Conservation (phyloP, 2,329 filamentous ascomycete species). For the Aspergillus ruber region DNA sequence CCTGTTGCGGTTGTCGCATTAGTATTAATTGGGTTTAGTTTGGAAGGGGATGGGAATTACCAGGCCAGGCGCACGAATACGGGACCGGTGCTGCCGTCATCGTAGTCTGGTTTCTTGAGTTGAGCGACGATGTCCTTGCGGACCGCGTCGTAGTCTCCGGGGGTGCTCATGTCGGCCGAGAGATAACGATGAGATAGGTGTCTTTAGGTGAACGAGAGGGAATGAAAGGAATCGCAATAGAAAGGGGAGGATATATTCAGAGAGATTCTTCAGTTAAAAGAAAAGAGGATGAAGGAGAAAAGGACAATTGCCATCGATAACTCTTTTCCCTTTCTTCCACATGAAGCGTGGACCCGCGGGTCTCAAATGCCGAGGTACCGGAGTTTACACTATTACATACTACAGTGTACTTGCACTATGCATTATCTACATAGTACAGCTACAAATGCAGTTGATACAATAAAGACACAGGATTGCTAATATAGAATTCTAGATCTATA, state of each 20-base stretch:
- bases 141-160: conserved; percentile 43
- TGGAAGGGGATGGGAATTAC: conserved; percentile 29
- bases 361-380: conserved; percentile 25
- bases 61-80: conserved; percentile 59
- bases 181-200: not conserved
- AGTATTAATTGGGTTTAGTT: not conserved
- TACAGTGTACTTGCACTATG: not conserved
- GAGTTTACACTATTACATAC: not conserved
- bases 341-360: conserved; percentile 29
- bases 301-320: conserved; percentile 4
- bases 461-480: too few relatives aligned
- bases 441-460: not conserved
- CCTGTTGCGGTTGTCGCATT: conserved; percentile 22
- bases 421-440: not conserved
- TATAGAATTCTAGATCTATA: too few relatives aligned
- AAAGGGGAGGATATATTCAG: not conserved
- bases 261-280: not conserved
- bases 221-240: conserved; percentile 2
- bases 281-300: conserved; percentile 5
- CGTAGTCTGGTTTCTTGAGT: conserved; percentile 56
- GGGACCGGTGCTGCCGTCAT: conserved; percentile 59
- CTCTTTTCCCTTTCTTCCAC: conserved; percentile 15
- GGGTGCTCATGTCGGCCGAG: conserved; percentile 31
- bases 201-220: conserved; percentile 3
- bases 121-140: conserved; percentile 49